Evolutionary conservation across 495 filamentous ascomycete species (phyloP).

Genomic region (Hypomontagnella monticulosa): DNA sequence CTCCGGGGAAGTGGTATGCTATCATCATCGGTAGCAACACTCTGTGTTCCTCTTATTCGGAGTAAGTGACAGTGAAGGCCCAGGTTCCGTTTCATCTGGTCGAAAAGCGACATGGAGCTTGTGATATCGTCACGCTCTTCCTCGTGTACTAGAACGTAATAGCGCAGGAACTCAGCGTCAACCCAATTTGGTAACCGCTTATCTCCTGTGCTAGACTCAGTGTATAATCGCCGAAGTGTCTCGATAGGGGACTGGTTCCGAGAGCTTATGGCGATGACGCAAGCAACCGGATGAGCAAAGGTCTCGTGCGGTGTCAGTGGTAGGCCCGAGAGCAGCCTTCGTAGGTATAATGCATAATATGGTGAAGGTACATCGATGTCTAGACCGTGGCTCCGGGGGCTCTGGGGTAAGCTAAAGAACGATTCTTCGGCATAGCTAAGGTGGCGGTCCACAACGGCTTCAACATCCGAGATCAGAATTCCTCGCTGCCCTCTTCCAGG

Average conservation of each 20-base stretch:
- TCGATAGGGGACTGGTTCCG: slow-evolving; percentile 83
- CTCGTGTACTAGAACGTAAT: slow-evolving; percentile 97
- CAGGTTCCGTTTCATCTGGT: slow-evolving; percentile 98
- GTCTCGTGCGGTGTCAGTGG: slow-evolving; percentile 86
- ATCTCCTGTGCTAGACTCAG: slow-evolving; percentile 74
- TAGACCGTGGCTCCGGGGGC: slow-evolving; percentile 48
- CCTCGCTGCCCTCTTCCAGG: slow-evolving; percentile 26
- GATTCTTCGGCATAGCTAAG: slow-evolving; percentile 62
- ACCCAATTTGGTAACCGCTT: slow-evolving; percentile 80
- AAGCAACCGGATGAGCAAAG: slow-evolving; percentile 94
- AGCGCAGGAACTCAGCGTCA: slow-evolving; percentile 86
- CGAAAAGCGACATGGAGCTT: slow-evolving; percentile 87
- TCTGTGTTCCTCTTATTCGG: slow-evolving; percentile 81
- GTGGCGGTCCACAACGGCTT: slow-evolving; percentile 63
- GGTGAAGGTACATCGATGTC: slow-evolving; percentile 61
- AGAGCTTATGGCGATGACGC: slow-evolving; percentile 93
- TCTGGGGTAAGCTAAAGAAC: slow-evolving; percentile 52
- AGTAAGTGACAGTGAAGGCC: slow-evolving; percentile 95
- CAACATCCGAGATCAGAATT: slow-evolving; percentile 52
- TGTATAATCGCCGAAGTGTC: slow-evolving; percentile 81
- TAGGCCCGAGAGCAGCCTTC: slow-evolving; percentile 81
- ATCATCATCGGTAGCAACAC: slow-evolving; percentile 92
- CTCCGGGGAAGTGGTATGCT: slow-evolving; percentile 79
- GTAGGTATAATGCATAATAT: slow-evolving; percentile 83
- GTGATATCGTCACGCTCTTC: slow-evolving; percentile 92